Evolutionary conservation across 148 eudicot species (phyloP), one percentile per base, ranked within the genome.

Genomic region (Vaccinium corymbosum): DNA sequence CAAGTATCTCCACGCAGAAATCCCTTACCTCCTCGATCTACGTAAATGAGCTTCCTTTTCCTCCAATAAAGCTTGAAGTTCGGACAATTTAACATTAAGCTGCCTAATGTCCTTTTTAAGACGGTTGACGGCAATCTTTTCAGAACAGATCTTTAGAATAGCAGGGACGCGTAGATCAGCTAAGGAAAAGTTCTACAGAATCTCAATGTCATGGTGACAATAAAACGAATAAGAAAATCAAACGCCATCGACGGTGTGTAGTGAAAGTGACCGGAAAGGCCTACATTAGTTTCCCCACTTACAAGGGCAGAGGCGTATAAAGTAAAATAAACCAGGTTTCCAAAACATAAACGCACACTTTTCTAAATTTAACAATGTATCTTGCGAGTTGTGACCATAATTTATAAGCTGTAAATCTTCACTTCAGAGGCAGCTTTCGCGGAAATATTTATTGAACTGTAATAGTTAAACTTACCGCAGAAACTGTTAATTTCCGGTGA

Each of bases 81-180:
- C 90, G 25, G 98, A 90, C 84, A 96, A 59, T 85, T 90, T 91
- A 66, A 88, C 81, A 91, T 89, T 94, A 71, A 94, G 95, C 87
- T 94, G 97, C 85, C 91, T 92, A 52, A 94, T 87, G 85, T 96
- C 97, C 74, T 81, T 89, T 89, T 91, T 90, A 53, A 96, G 95
- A 89, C 84, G 92, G 81, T 86, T 90, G 85, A 94, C 85, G 49
- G 92, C 89, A 76, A 92, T 88, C 85, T 88, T 96, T 89, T 96
- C 98, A 29, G 94, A 92, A 86, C 95, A 90, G 83, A 92, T 96
- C 94, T 92, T 96, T 90, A 96, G 84, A 83, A 96, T 87, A 70
- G 95, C 92, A 89, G 99, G 99, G 89, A 90, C 89, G 83, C 98
- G 98, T 96, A 81, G 78, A 81, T 53, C 88, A 88, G 94, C 90